A percentile compares a stretch with the other conserved stretches of the same genome.
These are phyloP conservation scores for Haplosporangium sp. DNA, from an alignment of 371 early-diverging fungal genomes.

Conservation along the genomic window DNA sequence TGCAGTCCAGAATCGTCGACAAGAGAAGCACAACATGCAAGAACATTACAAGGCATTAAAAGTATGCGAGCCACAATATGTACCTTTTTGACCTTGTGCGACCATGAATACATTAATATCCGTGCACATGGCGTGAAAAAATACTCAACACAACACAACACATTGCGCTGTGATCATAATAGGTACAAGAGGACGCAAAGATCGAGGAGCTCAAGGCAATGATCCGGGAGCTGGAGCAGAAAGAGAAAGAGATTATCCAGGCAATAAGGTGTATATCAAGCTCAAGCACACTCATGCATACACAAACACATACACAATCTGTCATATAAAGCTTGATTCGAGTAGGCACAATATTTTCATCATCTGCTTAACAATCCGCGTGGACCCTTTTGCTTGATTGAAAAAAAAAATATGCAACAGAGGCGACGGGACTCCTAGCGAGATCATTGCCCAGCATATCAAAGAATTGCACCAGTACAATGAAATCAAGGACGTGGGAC, in stretches of 20 bases:
- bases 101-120: neutral
- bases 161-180: neutral
- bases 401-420: slow-evolving; percentile 6
- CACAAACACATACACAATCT: neutral
- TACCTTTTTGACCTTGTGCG: neutral
- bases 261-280: slow-evolving; percentile 19
- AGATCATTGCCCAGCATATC: slow-evolving; percentile 41
- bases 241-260: slow-evolving; percentile 41
- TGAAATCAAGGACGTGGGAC: slow-evolving; percentile 54
- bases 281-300: neutral
- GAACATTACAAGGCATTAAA: slow-evolving; percentile 11
- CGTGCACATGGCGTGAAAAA: neutral
- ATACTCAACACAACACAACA: neutral
- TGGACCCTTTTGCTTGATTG: neutral
- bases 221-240: slow-evolving; percentile 25
- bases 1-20: neutral
- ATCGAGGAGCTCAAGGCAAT: slow-evolving; percentile 34
- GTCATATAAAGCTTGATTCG: neutral
- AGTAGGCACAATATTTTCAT: no score
- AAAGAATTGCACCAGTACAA: slow-evolving; percentile 48
- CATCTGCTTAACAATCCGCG: no score
- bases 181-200: slow-evolving; percentile 38
- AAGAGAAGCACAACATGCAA: neutral
- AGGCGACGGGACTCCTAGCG: slow-evolving; percentile 43
- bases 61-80: neutral